phyloP scores from a whole-genome alignment of 2,329 filamentous ascomycete genomes.

The Fusarium continuum region DNA sequence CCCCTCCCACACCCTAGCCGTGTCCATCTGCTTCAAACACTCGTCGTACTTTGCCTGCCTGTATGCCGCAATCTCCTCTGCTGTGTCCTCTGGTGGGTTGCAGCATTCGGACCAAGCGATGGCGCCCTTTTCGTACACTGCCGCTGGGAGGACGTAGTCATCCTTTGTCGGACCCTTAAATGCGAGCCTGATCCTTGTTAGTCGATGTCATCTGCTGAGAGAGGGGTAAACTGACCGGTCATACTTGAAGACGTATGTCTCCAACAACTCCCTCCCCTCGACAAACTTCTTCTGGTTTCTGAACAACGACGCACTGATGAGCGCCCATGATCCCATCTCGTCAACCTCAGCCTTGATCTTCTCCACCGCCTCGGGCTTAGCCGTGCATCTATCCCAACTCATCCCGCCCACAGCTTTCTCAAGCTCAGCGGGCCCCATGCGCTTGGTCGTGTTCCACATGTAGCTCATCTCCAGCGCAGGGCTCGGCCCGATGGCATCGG shows the following conservation, averaged over 20 bases:
- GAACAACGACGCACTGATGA: conserved; percentile 73
- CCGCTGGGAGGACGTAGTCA: conserved; percentile 76
- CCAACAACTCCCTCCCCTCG: conserved; percentile 72
- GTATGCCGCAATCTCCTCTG: conserved; percentile 49
- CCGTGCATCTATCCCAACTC: conserved; percentile 70
- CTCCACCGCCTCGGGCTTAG: conserved; percentile 50
- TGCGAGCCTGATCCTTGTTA: conserved; percentile 49
- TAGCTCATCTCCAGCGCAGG: conserved; percentile 92
- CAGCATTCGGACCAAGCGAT: conserved; percentile 78
- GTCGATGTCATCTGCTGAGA: neutral
- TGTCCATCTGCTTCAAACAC: conserved; percentile 71
- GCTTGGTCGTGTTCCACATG: conserved; percentile 89
- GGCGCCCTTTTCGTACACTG: conserved; percentile 87
- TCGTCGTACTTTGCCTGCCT: conserved; percentile 63
- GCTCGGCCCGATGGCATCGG: conserved; percentile 82
- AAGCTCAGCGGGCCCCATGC: conserved; percentile 75
- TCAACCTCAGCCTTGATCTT: conserved; percentile 64
- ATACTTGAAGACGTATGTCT: conserved; percentile 70
- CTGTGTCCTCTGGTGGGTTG: conserved; percentile 47
- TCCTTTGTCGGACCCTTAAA: conserved; percentile 72
- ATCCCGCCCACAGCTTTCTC: conserved; percentile 70
- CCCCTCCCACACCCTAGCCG: conserved; percentile 73
- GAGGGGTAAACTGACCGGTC: conserved; percentile 60
- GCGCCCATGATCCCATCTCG: conserved; percentile 69
- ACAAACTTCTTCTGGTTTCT: conserved; percentile 69